Conservation (phyloP, 2,329 filamentous ascomycete genomes). For the Graphilbum ipis-grandicollis region DNA sequence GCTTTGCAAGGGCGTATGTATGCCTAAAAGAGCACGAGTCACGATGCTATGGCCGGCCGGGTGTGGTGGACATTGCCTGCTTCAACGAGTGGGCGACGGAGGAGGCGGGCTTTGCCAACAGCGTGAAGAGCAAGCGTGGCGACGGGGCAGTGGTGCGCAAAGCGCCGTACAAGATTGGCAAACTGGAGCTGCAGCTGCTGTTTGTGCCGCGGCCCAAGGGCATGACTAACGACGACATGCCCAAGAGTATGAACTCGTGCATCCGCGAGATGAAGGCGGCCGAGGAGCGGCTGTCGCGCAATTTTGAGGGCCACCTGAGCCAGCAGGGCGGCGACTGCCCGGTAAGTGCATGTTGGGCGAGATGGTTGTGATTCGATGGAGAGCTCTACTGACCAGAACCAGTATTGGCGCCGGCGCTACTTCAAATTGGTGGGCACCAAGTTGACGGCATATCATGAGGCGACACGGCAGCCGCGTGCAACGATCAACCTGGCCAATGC, state of each 20-base stretch:
- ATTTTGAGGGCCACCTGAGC: slow-evolving; percentile 78
- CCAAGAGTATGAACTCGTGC: slow-evolving; percentile 97
- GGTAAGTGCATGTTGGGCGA: slow-evolving; percentile 38
- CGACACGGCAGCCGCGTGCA: slow-evolving; percentile 83
- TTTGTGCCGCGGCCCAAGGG: slow-evolving; percentile 89
- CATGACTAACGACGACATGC: slow-evolving; percentile 84
- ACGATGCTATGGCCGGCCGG: slow-evolving; percentile 73
- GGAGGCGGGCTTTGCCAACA: slow-evolving; percentile 59
- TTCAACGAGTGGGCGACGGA: slow-evolving; percentile 99
- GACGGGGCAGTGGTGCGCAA: slow-evolving; percentile 54
- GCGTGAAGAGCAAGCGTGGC: slow-evolving; percentile 85
- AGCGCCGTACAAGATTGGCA: slow-evolving; percentile 92
- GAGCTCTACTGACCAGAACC: slow-evolving; percentile 14
- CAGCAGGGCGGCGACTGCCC: slow-evolving; percentile 97
- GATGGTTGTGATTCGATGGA: not conserved
- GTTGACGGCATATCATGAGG: slow-evolving; percentile 89
- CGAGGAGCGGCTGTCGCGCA: slow-evolving; percentile 59
- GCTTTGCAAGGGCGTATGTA: slow-evolving; percentile 86
- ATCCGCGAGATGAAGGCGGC: slow-evolving; percentile 86
- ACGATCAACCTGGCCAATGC: slow-evolving; percentile 95
- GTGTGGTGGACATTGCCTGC: slow-evolving; percentile 76
- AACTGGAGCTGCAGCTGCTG: slow-evolving; percentile 81
- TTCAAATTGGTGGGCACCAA: slow-evolving; percentile 88
- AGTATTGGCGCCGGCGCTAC: slow-evolving; percentile 97
- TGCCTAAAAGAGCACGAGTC: slow-evolving; percentile 85